Conservation (phyloP, 1,284 basidiomycete genomes). For the Ustanciosporium gigantosporum region DNA sequence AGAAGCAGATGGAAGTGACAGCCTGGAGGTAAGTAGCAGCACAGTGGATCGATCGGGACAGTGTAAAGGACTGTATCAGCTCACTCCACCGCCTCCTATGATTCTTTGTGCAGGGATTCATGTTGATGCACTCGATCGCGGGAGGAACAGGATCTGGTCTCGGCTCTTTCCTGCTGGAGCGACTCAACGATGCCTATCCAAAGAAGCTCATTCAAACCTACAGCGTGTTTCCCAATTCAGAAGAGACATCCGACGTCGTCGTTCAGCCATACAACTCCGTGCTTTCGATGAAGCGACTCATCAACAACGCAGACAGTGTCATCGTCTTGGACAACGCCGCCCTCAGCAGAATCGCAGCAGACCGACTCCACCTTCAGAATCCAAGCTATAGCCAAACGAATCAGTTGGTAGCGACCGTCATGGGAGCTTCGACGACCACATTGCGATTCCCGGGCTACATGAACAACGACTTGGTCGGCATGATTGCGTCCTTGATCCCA, state of each 20-base stretch:
- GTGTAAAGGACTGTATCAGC: neutral
- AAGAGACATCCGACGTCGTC: slow-evolving; percentile 59
- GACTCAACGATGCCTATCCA: slow-evolving; percentile 94
- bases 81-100: neutral
- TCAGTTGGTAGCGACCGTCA: slow-evolving; percentile 59
- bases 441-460: slow-evolving; percentile 97
- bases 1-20: slow-evolving; percentile 97
- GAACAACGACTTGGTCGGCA: slow-evolving; percentile 94
- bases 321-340: slow-evolving; percentile 97
- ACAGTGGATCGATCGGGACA: neutral
- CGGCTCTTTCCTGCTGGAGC: slow-evolving; percentile 93
- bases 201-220: slow-evolving; percentile 99
- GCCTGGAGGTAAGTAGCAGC: slow-evolving; percentile 74
- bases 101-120: slow-evolving; percentile 77
- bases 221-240: slow-evolving; percentile 89
- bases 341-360: slow-evolving; percentile 84
- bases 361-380: slow-evolving; percentile 85
- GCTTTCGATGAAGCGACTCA: slow-evolving; percentile 89
- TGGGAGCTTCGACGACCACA: slow-evolving; percentile 89
- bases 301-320: slow-evolving; percentile 95
- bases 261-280: slow-evolving; percentile 97
- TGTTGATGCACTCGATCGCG: slow-evolving; percentile 97
- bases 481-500: slow-evolving; percentile 94
- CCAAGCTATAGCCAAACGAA: slow-evolving; percentile 76
- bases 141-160: slow-evolving; percentile 97